These are phyloP conservation scores for Abrus precatorius DNA, from an alignment of 306 rosid species.

Conservation along the genomic window DNA sequence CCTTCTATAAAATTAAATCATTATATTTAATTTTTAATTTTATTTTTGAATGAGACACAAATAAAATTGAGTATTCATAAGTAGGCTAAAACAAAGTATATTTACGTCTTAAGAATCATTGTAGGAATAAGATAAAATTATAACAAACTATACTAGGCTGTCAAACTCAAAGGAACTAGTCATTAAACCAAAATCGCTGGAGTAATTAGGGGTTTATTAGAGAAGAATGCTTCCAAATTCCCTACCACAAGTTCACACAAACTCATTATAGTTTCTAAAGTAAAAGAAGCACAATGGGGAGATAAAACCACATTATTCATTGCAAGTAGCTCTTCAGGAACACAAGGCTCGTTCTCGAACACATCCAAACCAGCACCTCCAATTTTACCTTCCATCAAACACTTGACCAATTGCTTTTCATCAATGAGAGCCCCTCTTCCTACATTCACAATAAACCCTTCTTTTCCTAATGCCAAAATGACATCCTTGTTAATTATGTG, in stretches of 20 bases:
- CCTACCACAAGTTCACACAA: slow-evolving; percentile 36
- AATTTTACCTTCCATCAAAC: slow-evolving; percentile 44
- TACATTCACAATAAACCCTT: slow-evolving; percentile 62
- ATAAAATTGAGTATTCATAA: no score
- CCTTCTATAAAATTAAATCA: no score
- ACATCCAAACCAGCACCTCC: slow-evolving; percentile 57
- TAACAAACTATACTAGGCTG: background rate
- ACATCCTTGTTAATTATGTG: slow-evolving; percentile 60
- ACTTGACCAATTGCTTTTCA: slow-evolving; percentile 59
- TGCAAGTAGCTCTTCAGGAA: slow-evolving; percentile 45
- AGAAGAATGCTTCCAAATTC: slow-evolving; percentile 49
- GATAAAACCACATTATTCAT: slow-evolving; percentile 67
- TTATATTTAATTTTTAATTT: no score
- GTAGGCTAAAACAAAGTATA: background rate
- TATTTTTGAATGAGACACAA: no score
- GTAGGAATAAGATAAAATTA: background rate
- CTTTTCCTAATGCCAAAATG: slow-evolving; percentile 56
- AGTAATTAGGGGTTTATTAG: slow-evolving; percentile 36
- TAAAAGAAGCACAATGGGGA: slow-evolving; percentile 55
- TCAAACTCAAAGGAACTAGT: background rate
- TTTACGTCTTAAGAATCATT: background rate
- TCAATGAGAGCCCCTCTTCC: slow-evolving; percentile 64
- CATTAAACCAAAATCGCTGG: slow-evolving; percentile 26
- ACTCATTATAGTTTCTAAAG: slow-evolving; percentile 32
- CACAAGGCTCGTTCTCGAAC: slow-evolving; percentile 67